Evolutionary conservation across 2,329 filamentous ascomycete genomes (phyloP), one percentile per base, ranked within the genome.

Genomic region (Colletotrichum sp.): DNA sequence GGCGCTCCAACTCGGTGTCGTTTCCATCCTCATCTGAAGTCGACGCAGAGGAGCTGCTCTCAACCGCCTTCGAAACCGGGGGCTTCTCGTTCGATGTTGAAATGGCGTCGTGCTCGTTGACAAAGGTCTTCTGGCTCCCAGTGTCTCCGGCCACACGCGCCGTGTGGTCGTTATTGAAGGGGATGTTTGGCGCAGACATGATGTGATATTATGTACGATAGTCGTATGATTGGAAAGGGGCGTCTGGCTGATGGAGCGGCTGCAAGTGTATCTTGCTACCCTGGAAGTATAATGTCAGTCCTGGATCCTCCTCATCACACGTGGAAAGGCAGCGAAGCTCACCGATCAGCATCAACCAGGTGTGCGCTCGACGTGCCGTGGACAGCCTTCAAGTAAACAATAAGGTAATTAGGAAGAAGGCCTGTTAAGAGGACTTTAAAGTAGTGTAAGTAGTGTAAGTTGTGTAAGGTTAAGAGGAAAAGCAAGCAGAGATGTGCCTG

Each of bases 1-100:
- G 78, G 26, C 74, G 74, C 9, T 79, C 76, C 30, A 79, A 28
- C 66, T 78, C 76, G 13, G 67, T 72, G 39, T 77, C 77, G 60
- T 78, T 71, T 16, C 71, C 69, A 21, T 72, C 75, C 6, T 75
- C 67, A 9, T 68, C 73, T 2, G 69, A 59, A 16, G 70, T 69
- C 6, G 72, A 76, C 5, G 76, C 52, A 9, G 71, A 72, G 9
- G 67, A 55, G 36, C n/a, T 72, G 55, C 16, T n/a, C 55, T 62
- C 65, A 21, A 21, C 16, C 5, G 13, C 26, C 44, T 44, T 69
- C 15, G 64, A 30, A 18, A 26, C 30, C 3, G 28, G 44, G 8
- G 44, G 59, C 49, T 68, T 52, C 26, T 63, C 63, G 39, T 64
- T 69, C 8, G 55, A 26, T 18, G 49, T 18, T 18, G 36, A 32